Conservation (phyloP, 441 rosid species). For the Codiaeum variegatum region DNA sequence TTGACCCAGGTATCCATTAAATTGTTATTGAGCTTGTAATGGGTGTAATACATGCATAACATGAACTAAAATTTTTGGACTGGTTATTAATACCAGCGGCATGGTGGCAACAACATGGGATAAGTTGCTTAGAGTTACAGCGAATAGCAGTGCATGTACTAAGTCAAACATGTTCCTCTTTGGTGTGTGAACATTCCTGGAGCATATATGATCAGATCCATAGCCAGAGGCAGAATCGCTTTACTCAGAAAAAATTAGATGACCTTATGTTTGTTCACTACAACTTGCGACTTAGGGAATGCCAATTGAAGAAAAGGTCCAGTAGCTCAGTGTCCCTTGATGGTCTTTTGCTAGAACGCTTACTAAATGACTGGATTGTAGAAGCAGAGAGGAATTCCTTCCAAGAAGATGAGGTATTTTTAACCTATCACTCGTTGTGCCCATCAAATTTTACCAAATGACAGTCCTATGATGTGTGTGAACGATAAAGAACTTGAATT, state of each 20-base stretch:
- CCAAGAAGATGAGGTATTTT: slow-evolving; percentile 60
- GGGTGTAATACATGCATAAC: neutral
- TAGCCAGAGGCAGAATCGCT: slow-evolving; percentile 49
- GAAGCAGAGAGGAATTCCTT: slow-evolving; percentile 37
- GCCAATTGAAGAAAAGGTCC: slow-evolving; percentile 37
- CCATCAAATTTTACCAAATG: neutral
- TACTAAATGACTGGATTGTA: slow-evolving; percentile 65
- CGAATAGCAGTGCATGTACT: slow-evolving; percentile 70
- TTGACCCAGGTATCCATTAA: slow-evolving; percentile 59
- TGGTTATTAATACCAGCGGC: slow-evolving; percentile 39
- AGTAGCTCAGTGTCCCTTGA: slow-evolving; percentile 47
- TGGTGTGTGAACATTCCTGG: slow-evolving; percentile 73
- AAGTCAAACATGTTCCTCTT: slow-evolving; percentile 80
- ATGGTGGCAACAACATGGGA: slow-evolving; percentile 90
- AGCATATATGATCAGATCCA: slow-evolving; percentile 62
- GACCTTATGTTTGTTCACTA: slow-evolving; percentile 68
- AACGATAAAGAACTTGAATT: neutral
- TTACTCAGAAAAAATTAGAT: slow-evolving; percentile 45
- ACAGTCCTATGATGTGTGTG: neutral
- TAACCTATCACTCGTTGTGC: neutral
- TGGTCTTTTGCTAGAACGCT: slow-evolving; percentile 40
- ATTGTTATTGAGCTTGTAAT: neutral
- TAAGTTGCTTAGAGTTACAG: slow-evolving; percentile 81
- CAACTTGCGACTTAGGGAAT: slow-evolving; percentile 65
- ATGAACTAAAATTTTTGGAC: neutral